Base-by-base conservation (phyloP, 257 asterid species). In the Petrea volubilis region DNA sequence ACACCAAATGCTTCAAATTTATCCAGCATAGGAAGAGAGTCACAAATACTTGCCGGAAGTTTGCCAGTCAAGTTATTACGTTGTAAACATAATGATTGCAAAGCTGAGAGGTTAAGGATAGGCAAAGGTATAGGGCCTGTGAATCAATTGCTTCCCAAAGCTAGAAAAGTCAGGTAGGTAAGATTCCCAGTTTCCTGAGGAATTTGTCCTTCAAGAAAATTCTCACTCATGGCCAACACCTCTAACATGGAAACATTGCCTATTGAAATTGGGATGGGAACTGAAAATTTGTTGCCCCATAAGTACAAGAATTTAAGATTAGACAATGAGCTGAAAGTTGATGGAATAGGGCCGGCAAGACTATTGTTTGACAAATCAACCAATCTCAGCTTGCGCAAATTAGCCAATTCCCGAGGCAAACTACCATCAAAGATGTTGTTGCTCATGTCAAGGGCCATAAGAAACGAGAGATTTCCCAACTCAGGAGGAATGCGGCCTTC, bases 401-500 rank as follows among this genome's bases (percentile, higher is more conserved):
- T 65, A 5, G 51, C 51, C 17, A 44, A 5, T 14, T 44, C 51
- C 6, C 1, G 51, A 1, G 51, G 51, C 51, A 44, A 44, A 12
- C 2, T 11, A 17, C 18, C 51, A 13, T 44, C 1, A 17, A 44
- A 44, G 51, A 40, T 36, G 78, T 80, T 83, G 53, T 55, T 27
- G 8, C 67, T 50, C 40, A 72, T 28, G 23, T 55, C 36, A 14
- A 80, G 74, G 5, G 70, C 59, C 3, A 17, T 10, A 1, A 83
- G 85, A 56, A 83, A 80, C 2, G 88, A 77, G 6, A 83, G 77
- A 44, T 72, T 34, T 1, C 82, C 88, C 4, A 83, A 11, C 3
- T 71, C 60, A 0, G 85, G 79, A 0, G 85, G 73, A 23, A 83
- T 59, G 21, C 36, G 40, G 8, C 87, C 85, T 0, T 38, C 4